Base-by-base conservation (phyloP, 2,329 filamentous ascomycete species). In the Diaporthe aspalathi region DNA sequence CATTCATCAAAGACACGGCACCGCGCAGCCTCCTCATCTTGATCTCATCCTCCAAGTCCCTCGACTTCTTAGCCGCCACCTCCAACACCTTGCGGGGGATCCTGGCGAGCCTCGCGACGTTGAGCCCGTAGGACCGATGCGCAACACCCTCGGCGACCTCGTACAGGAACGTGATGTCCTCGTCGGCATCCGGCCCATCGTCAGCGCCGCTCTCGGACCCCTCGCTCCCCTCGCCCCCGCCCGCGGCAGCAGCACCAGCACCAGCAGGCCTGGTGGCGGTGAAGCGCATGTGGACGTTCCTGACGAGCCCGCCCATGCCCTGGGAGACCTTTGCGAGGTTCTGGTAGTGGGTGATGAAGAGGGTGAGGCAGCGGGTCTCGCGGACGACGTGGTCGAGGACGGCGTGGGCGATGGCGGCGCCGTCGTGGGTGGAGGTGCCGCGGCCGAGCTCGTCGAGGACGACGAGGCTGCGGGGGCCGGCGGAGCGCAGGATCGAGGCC, bases 291-390 rank as follows among this genome's bases (percentile, higher is more conserved):
- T 99, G 96, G 57, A 98, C 93, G 80, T 98, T 98, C 76, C 87
- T 90, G 76, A 98, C 92, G 1, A 81, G 80, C 3, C 87, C 80
- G 17, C 85, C 84, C 71, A 97, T 92, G 1, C 89, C 90, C 32
- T 90, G 88, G 12, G 91, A 92, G 74, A 97, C 87, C 57, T 85
- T 84, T 12, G 91, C 90, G 0, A 99, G 88, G 74, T 91, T 92
- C 83, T 99, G 96, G 81, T 99, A 99, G 83, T 99, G 96, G 4
- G 96, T 99, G 80, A 99, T 97, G 84, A 99, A 99, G 52, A 99
- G 86, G 7, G 94, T 97, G 57, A 98, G 86, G 73, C 94, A 94
- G 67, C 88, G 86, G 0, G 91, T 88, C 20, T 94, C 88, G 29
- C 90, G 87, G 32, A 97, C 92, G 73, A 98, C 89, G 78, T 97